Evolutionary conservation across 441 rosid genomes (phyloP), one percentile per base, ranked within the genome.

Genomic region (Arabidopsis hybrid): DNA sequence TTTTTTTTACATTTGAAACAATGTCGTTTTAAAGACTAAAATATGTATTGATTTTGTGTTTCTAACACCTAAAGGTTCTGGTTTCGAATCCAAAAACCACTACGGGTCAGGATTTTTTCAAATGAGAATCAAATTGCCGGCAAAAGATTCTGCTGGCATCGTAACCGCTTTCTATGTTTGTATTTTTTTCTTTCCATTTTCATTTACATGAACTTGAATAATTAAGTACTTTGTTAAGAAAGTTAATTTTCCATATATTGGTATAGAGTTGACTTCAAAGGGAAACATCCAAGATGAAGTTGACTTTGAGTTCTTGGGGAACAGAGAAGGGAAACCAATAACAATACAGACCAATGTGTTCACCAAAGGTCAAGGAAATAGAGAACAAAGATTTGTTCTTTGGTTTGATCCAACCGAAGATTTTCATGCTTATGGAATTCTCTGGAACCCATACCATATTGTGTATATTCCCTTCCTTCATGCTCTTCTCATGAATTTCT

Each of bases 301-400:
- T 29, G 97, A 90, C 77, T 87, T 90, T 26, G 96, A 92, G 79
- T 92, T 92, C 69, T 56, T 92, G 46, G 97, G 97, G 0, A 87
- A 86, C 45, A 69, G 65, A 62, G 83, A 80, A 84, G 91, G 88
- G 7, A 84, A 80, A 68, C 89, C 94, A 4, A 75, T 79, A 56
- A 35, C 60, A 13, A 42, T 90, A 39, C 92, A 90, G 10, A 92
- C 96, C 16, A 92, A 92, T 67, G 88, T 92, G 21, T 88, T 78
- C 36, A 80, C 73, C 1, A 70, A 78, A 29, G 96, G 92, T 3
- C 43, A 21, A 7, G 97, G 96, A 45, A 50, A 79, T 42, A 83
- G 90, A 75, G 96, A 92, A 74, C 89, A 92, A 73, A 75, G 81
- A 59, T 17, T 82, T 39, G 16, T 26, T 46, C 89, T 87, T 10